Base-by-base conservation (phyloP, 2,329 filamentous ascomycete genomes). In the Domatiomyces catenatus region DNA sequence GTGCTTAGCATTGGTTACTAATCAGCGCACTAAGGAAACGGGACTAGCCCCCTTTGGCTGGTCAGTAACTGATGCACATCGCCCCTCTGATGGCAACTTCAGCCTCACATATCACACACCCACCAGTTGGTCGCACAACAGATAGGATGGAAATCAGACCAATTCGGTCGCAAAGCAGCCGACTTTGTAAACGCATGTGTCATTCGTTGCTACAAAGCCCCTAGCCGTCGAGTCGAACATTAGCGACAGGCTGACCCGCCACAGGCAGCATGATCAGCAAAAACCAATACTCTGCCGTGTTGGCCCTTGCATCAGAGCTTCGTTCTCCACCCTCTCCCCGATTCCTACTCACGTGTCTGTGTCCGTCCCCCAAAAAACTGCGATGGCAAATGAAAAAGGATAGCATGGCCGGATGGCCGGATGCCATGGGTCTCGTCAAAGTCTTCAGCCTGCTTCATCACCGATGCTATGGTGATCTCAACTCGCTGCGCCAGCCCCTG, bases 381-480 rank as follows among this genome's bases (percentile, higher is more conserved):
- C 10, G 28, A 36, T 36, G 28, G 7, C 12, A 36, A 36, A 36
- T 36, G 28, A 36, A 36, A 36, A 36, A 36, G 28, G 28, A 24
- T 24, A 6, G 22, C 22, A 36, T 36, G 28, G 28, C 28, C 28
- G 8, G 12, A 36, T 10, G 28, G 28, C 28, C 28, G 28, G 28
- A 36, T 36, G 55, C 55, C 54, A 48, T 54, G 57, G 57, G 56
- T 59, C 58, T 58, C 57, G 54, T 59, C 47, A 56, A 55, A 54
- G 51, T 53, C 52, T 56, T 20, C 49, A 55, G 48, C 56, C 50
- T 46, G 39, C 52, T 48, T 44, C 52, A 55, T 58, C 56, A 54
- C 49, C 48, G 48, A 52, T 58, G 57, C 57, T 58, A 56, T 57
- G 54, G 50, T 58, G 49, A 50, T 10, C 50, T 52, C 49, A 49